Base-by-base conservation (phyloP, 192 early-diverging fungal genomes). In the Backusella mclennaniae region DNA sequence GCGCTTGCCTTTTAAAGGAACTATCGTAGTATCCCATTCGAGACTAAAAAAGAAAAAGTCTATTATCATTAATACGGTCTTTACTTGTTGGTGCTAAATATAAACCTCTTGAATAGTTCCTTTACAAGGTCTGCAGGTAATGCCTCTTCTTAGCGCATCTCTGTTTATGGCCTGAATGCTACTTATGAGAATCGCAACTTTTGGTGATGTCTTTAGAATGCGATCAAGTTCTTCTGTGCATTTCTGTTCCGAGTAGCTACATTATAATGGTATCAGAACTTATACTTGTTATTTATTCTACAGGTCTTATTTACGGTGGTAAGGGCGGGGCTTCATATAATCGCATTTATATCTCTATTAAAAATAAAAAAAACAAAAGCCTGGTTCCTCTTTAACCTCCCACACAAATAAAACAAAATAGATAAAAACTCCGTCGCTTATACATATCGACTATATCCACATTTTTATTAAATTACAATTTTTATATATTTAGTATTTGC, bases 1-100 rank as follows among this genome's bases (percentile, higher is more conserved):
- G n/a, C 26, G 9, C 11, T 44, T 81, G 77, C 76, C 82, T 73
- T 46, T 83, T 79, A 52, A 77, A 83, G 26, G 71, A 53, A 4
- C 59, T 38, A 46, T 83, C 82, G 49, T 83, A 83, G 39, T 83
- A 83, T 9, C 82, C 82, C 52, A 76, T 76, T 31, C 71, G 69
- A 42, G 66, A 39, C 75, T 82, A 21, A 8, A 29, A 29, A 76
- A 68, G 5, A 35, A 68, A n/a, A 21, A 68, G 21, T 39, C 49
- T 17, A 66, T 38, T 6, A 21, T 42, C 33, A 21, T 74, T n/a
- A 39, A 35, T 29, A 39, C 41, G 6, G 63, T 29, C 6, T 21
- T 12, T 14, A n/a, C 12, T 8, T 29, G 21, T 29, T 46, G 7
- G 26, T 23, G 39, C 19, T 29, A 38, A 31, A 21, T 8, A 39